Evolutionary conservation across 2,329 filamentous ascomycete genomes (phyloP).

Genomic region (Byssochlamys sp.): DNA sequence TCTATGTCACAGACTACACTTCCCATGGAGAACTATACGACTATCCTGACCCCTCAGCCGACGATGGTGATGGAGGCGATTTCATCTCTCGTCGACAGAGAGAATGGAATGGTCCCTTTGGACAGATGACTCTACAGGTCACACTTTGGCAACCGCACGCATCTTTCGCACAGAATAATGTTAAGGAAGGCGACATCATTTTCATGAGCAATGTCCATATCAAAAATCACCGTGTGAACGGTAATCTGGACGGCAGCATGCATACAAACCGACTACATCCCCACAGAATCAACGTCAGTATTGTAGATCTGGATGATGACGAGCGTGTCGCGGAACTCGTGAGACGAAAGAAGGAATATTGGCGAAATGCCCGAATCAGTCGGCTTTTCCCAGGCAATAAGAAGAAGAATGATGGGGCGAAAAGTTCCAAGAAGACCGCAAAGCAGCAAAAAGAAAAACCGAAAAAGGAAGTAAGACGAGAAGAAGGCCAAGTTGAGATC

Average conservation of each 20-base stretch:
- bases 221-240: slow-evolving; percentile 44
- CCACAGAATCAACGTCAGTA: slow-evolving; percentile 49
- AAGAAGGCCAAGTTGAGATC: slow-evolving; percentile 21
- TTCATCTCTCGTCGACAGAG: slow-evolving; percentile 32
- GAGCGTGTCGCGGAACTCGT: slow-evolving; percentile 49
- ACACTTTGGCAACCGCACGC: slow-evolving; percentile 63
- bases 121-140: slow-evolving; percentile 61
- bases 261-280: slow-evolving; percentile 49
- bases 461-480: slow-evolving; percentile 16
- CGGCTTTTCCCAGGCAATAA: slow-evolving; percentile 11
- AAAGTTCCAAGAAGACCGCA: slow-evolving; percentile 23
- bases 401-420: not conserved
- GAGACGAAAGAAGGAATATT: slow-evolving; percentile 57
- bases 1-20: slow-evolving; percentile 81
- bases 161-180: slow-evolving; percentile 43
- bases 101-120: slow-evolving; percentile 64
- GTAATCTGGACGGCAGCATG: slow-evolving; percentile 61
- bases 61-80: slow-evolving; percentile 38
- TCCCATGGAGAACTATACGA: slow-evolving; percentile 56
- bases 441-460: slow-evolving; percentile 23
- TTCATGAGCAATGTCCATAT: slow-evolving; percentile 63
- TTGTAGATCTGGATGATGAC: slow-evolving; percentile 41
- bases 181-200: slow-evolving; percentile 55
- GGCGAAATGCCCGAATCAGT: slow-evolving; percentile 38
- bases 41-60: slow-evolving; percentile 33